A percentile compares a stretch with the other conserved stretches of the same genome.
phyloP scores from a whole-genome alignment of 331 rosid genomes.

The Malus hybrid region DNA sequence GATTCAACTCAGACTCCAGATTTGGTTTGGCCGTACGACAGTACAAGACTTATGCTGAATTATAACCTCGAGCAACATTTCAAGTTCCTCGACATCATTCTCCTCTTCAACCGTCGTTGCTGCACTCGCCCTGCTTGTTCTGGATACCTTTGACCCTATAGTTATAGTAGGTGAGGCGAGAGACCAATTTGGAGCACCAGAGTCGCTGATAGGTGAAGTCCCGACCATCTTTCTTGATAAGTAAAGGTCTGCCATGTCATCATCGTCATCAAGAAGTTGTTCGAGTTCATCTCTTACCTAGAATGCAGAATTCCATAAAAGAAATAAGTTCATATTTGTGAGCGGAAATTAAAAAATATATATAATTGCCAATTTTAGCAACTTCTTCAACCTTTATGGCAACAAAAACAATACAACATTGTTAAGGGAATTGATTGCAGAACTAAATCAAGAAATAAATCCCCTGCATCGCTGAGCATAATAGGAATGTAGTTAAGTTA shows the following conservation, averaged over 20 bases:
- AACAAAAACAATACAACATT: background rate
- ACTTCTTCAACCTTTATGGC: background rate
- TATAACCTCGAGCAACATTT: constrained; percentile 85
- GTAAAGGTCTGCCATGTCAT: constrained; percentile 89
- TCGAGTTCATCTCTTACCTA: constrained; percentile 90
- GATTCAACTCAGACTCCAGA: constrained; percentile 7
- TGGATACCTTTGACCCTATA: constrained; percentile 46
- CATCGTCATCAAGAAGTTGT: constrained; percentile 86
- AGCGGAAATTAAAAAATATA: background rate
- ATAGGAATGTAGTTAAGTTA: background rate
- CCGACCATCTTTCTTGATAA: constrained; percentile 58
- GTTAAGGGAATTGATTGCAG: background rate
- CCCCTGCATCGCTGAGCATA: background rate
- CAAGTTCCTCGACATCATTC: constrained; percentile 81
- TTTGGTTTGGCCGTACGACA: background rate
- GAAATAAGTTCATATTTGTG: background rate
- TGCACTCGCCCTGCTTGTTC: constrained; percentile 56
- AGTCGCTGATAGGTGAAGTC: constrained; percentile 44
- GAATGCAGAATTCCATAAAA: background rate
- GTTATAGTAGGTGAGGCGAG: constrained; percentile 48
- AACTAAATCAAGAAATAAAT: background rate
- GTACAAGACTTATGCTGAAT: background rate
- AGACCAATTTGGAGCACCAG: constrained; percentile 43
- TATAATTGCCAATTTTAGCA: background rate
- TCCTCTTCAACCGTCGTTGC: constrained; percentile 42